Percentiles rank a stretch among this genome's conserved stretches.
Conservation (phyloP, 495 filamentous ascomycete genomes). For the Echria macrotheca region DNA sequence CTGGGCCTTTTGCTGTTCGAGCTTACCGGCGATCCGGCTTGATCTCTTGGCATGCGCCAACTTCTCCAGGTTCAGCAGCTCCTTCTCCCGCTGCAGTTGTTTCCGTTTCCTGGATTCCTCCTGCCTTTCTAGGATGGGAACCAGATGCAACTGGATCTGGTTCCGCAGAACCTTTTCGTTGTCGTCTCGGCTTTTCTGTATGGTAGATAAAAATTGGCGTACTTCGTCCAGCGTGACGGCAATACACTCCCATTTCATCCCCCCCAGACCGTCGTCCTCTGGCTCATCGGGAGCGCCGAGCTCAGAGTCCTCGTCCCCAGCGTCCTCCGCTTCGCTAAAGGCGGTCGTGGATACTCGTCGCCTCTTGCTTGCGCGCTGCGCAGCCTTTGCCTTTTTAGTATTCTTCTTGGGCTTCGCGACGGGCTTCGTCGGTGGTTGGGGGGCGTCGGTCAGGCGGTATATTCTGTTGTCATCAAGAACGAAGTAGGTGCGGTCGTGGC, state of each 20-base stretch:
- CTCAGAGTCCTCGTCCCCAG: conserved; percentile 37
- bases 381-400: conserved; percentile 65
- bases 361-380: conserved; percentile 65
- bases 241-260: conserved; percentile 85
- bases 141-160: conserved; percentile 63
- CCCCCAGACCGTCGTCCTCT: conserved; percentile 58
- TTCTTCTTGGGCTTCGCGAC: conserved; percentile 72
- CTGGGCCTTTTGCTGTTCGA: conserved; percentile 69
- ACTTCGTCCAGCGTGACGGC: conserved; percentile 76
- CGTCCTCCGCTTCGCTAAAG: conserved; percentile 38
- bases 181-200: conserved; percentile 67
- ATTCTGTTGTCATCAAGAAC: conserved; percentile 91
- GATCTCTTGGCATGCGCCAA: conserved; percentile 92
- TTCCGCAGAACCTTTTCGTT: conserved; percentile 75
- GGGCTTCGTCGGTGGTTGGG: conserved; percentile 54
- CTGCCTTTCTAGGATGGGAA: conserved; percentile 77
- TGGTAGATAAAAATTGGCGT: conserved; percentile 60
- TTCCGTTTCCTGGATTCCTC: conserved; percentile 71
- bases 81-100: conserved; percentile 65
- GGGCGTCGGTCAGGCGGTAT: conserved; percentile 74
- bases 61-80: conserved; percentile 71
- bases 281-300: conserved; percentile 34
- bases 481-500: conserved; percentile 76
- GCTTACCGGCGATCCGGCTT: conserved; percentile 74
- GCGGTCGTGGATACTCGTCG: conserved; percentile 55